Evolutionary conservation across 441 rosid genomes (phyloP), one percentile per base, ranked within the genome.

Genomic region (Breynia disticha): DNA sequence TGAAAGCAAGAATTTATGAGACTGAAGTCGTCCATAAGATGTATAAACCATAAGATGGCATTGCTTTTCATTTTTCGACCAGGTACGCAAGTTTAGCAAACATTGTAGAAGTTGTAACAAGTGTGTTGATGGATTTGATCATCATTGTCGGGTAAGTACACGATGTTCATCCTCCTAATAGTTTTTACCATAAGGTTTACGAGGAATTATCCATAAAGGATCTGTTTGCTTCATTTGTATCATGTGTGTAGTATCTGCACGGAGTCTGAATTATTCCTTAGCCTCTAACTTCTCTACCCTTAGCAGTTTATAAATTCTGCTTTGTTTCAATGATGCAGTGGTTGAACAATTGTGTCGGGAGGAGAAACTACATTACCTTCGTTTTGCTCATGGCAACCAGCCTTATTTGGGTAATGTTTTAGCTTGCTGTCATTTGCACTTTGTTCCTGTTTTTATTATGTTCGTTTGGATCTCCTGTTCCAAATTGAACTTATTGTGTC

Each of bases 81-180:
- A 88, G 98, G 97, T 91, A 46, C 79, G 82, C 42, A 82, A 84
- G 72, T 84, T 86, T 62, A 91, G 98, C 86, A 91, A 88, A 76
- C 97, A 91, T 71, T 91, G 98, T 74, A 72, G 97, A 76, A 88
- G 91, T 61, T 88, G 98, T 62, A 83, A 81, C 72, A 91, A 91
- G 64, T 91, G 98, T 55, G 87, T 91, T 43, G 97, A 88, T 74
- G 95, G 94, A 68, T 88, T 91, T 77, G 98, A 91, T 73, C 98
- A 91, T 67, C 97, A 91, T 72, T 91, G 98, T 60, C 84, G 94
- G 67, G 97, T 91, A 70, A 74, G 91, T 58, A 55, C 24, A 57
- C 14, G 19, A 24, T 42, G n/a, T 22, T 39, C 28, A 13, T 42
- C 55, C 45, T 37, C 20, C 59, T 19, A 13, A n/a, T 15, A 41